Conservation (phyloP, 371 early-diverging fungal genomes). For the Capillidium rhysosporum region DNA sequence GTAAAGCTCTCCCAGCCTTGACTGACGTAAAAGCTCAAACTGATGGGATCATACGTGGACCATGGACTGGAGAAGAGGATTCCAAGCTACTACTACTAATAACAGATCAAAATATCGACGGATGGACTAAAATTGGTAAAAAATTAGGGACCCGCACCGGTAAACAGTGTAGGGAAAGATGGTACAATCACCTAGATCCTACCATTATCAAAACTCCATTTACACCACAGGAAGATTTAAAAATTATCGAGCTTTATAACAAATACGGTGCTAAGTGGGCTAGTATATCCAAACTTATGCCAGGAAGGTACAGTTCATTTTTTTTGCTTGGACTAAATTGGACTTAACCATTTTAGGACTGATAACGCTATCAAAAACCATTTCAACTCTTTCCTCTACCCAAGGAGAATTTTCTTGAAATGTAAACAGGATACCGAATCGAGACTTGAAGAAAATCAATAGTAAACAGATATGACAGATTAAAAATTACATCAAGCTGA, state of each 20-base stretch:
- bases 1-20: too few relatives aligned
- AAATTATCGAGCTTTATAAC: conserved; percentile 12
- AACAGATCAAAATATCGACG: conserved; percentile 14
- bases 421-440: too few relatives aligned
- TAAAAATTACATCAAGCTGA: too few relatives aligned
- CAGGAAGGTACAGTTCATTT: conserved; percentile 9
- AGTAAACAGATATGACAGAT: too few relatives aligned
- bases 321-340: background rate
- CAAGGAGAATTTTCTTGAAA: background rate
- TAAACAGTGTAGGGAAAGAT: conserved; percentile 17
- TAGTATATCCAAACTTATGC: conserved; percentile 18
- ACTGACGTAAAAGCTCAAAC: too few relatives aligned
- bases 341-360: conserved; percentile 5
- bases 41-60: background rate
- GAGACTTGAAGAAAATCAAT: too few relatives aligned
- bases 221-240: conserved; percentile 14
- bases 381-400: conserved; percentile 17
- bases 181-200: conserved; percentile 17
- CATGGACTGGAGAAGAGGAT: conserved; percentile 10
- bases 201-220: conserved; percentile 15
- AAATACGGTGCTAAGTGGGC: conserved; percentile 16
- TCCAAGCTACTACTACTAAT: conserved; percentile 13
- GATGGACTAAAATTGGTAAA: conserved; percentile 16
- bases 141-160: conserved; percentile 15
- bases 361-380: conserved; percentile 19